Evolutionary conservation across 495 filamentous ascomycete genomes (phyloP).

Genomic region (Apiosordaria backusii): DNA sequence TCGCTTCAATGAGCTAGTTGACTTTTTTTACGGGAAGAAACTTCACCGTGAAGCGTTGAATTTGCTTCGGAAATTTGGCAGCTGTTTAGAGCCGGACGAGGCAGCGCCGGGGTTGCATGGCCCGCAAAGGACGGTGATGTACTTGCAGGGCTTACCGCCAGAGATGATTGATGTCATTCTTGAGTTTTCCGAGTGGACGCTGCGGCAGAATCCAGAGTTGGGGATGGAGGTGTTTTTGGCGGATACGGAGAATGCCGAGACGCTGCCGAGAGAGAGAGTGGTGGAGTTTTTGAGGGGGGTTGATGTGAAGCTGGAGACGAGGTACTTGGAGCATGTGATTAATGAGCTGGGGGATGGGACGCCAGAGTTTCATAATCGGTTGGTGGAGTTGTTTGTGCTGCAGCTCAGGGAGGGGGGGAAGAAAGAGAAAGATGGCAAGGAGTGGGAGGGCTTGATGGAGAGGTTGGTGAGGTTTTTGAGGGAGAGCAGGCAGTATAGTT

Average conservation of each 20-base stretch:
- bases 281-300: constrained; percentile 68
- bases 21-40: constrained; percentile 95
- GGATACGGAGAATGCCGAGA: constrained; percentile 94
- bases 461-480: constrained; percentile 72
- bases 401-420: constrained; percentile 39
- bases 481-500: constrained; percentile 74
- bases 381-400: constrained; percentile 73
- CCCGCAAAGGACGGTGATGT: constrained; percentile 78
- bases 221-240: constrained; percentile 94
- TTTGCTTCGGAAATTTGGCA: constrained; percentile 77
- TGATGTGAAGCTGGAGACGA: constrained; percentile 65
- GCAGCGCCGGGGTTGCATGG: constrained; percentile 70
- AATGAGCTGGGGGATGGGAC: constrained; percentile 79
- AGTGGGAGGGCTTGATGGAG: constrained; percentile 55
- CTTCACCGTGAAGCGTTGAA: constrained; percentile 85
- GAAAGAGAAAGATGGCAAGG: constrained; percentile 39
- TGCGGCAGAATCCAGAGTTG: constrained; percentile 65
- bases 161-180: constrained; percentile 88
- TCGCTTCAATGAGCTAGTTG: constrained; percentile 89
- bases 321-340: constrained; percentile 90
- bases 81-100: constrained; percentile 60
- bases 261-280: constrained; percentile 71
- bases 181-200: constrained; percentile 86
- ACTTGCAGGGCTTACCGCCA: constrained; percentile 82
- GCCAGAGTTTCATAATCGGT: constrained; percentile 79